A percentile compares a stretch with the other conserved stretches of the same genome.
phyloP scores from a whole-genome alignment of 768 basidiomycete genomes.

The Panaeolus cyanescens region DNA sequence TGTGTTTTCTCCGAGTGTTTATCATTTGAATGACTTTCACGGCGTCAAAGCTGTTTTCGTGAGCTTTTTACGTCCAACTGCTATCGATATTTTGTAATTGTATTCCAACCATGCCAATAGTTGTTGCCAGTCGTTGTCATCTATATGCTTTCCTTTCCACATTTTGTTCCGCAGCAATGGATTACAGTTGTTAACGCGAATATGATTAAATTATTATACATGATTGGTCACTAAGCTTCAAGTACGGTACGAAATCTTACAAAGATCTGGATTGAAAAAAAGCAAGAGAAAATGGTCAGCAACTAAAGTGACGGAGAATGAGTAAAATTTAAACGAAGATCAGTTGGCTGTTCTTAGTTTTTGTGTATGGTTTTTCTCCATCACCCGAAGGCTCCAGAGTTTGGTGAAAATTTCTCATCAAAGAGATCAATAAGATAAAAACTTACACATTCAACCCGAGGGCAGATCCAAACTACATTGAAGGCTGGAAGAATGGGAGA shows the following conservation, averaged over 20 bases:
- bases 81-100: slow-evolving; percentile 10
- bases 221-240: no score
- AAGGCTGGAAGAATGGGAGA: slow-evolving; percentile 8
- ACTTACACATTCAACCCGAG: slow-evolving; percentile 15
- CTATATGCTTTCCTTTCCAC: not conserved
- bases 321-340: slow-evolving; percentile 25
- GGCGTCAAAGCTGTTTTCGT: not conserved
- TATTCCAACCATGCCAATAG: not conserved
- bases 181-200: not conserved
- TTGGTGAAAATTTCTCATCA: slow-evolving; percentile 51
- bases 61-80: not conserved
- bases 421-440: slow-evolving; percentile 9
- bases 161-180: not conserved
- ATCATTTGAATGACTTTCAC: not conserved
- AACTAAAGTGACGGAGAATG: not conserved
- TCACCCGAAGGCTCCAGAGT: slow-evolving; percentile 44
- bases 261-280: not conserved
- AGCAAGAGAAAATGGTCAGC: not conserved
- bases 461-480: not conserved
- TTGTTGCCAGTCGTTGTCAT: slow-evolving; percentile 1
- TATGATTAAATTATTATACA: not conserved
- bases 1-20: slow-evolving; percentile 7
- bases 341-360: slow-evolving; percentile 70
- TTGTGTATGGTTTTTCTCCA: slow-evolving; percentile 41
- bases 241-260: no score